Conservation (phyloP, 2,329 filamentous ascomycete species). For the Emericellopsis cladophorae region DNA sequence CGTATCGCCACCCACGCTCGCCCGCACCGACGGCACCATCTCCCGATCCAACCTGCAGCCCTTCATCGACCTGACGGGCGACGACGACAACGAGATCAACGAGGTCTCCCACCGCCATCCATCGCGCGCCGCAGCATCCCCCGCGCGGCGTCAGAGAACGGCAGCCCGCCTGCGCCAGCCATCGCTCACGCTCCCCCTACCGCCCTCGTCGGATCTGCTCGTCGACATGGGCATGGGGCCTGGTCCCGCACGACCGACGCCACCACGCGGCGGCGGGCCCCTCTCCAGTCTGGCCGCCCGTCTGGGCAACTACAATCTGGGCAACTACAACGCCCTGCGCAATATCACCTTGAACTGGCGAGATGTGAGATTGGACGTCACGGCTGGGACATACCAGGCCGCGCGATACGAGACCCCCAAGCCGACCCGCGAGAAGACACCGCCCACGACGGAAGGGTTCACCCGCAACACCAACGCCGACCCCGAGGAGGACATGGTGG, state of each 20-base stretch:
- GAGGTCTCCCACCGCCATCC: slow-evolving; percentile 8
- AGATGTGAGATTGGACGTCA: background rate
- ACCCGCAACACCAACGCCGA: slow-evolving; percentile 50
- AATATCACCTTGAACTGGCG: too few species aligned
- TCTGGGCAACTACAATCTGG: too few species aligned
- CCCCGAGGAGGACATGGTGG: slow-evolving; percentile 49
- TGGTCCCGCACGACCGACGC: background rate
- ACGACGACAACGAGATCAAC: slow-evolving; percentile 22
- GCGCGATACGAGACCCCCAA: background rate
- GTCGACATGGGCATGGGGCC: background rate
- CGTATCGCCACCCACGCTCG: slow-evolving; percentile 26
- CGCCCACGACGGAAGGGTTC: slow-evolving; percentile 61
- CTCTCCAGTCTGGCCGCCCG: background rate
- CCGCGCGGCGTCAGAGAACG: background rate
- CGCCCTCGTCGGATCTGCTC: slow-evolving; percentile 1
- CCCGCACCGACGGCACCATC: slow-evolving; percentile 28
- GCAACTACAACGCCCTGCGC: too few species aligned
- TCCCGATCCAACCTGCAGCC: slow-evolving; percentile 1
- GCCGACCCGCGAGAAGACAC: slow-evolving; percentile 47
- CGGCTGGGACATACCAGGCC: slow-evolving; percentile 2
- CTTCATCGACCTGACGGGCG: slow-evolving; percentile 40
- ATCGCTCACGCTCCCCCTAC: slow-evolving; percentile 1
- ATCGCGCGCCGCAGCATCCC: background rate
- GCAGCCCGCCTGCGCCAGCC: background rate
- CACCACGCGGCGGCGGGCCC: background rate